Evolutionary conservation across 352 stramenopile species (phyloP).

Genomic region (Phytophthora hybrid): DNA sequence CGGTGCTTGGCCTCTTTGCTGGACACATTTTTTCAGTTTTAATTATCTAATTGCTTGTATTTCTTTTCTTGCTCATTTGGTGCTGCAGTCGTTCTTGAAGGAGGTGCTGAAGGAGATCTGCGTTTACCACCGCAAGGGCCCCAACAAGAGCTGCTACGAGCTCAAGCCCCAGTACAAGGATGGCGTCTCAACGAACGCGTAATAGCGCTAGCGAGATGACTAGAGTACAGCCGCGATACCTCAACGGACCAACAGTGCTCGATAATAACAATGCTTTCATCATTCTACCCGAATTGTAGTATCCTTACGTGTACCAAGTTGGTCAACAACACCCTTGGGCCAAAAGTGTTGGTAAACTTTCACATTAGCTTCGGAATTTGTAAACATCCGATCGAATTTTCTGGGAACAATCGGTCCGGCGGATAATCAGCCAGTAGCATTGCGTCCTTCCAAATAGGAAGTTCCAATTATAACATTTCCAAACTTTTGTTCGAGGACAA

Average conservation of each 20-base stretch:
- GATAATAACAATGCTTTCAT: background rate
- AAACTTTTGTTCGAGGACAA: background rate
- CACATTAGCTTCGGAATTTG: background rate
- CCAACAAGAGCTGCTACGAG: conserved; percentile 93
- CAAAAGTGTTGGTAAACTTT: background rate
- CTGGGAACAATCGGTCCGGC: conserved; percentile 17
- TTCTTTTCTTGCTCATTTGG: background rate
- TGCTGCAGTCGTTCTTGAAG: conserved; percentile 82
- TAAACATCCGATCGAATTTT: conserved; percentile 22
- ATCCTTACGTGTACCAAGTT: background rate
- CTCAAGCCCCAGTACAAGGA: conserved; percentile 91
- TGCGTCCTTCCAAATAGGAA: no score
- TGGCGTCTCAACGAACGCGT: conserved; percentile 52
- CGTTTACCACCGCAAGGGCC: conserved; percentile 88
- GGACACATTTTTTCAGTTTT: background rate
- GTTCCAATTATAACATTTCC: background rate
- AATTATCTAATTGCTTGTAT: background rate
- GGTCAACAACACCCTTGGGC: background rate
- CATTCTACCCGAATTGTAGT: background rate
- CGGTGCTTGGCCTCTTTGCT: background rate
- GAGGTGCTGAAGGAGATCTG: conserved; percentile 91
- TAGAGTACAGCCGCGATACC: background rate
- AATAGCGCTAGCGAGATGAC: conserved; percentile 7
- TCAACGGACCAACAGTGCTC: background rate
- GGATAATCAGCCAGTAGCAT: background rate